A percentile compares a stretch with the other conserved stretches of the same genome.
Evolutionary conservation across 177 flowering plant genomes (phyloP).

Genomic region (Tripterygium wilfordii): DNA sequence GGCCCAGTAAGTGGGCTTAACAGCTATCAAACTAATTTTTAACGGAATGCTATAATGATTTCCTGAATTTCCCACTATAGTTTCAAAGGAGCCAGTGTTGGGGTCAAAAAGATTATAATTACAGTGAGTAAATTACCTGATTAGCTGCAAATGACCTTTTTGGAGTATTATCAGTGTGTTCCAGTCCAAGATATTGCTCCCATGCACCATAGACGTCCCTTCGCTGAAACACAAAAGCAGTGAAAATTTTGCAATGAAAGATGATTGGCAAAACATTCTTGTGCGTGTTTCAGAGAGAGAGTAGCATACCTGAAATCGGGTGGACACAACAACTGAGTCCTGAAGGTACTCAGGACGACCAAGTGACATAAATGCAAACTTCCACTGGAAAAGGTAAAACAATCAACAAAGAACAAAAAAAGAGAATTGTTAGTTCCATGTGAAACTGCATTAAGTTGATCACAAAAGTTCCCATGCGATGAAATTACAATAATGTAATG

Average conservation of each 20-base stretch:
- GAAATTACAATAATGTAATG: too few relatives aligned
- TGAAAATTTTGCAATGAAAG: background rate
- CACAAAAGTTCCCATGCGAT: too few relatives aligned
- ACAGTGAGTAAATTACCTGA: conserved; percentile 33
- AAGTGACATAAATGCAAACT: conserved; percentile 69
- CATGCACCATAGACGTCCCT: conserved; percentile 81
- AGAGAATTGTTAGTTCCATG: too few relatives aligned
- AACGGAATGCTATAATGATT: too few relatives aligned
- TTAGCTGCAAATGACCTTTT: conserved; percentile 53
- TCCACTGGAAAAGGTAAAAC: conserved; percentile 81
- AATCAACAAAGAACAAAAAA: too few relatives aligned
- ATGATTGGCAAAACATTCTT: background rate
- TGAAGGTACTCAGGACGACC: conserved; percentile 84
- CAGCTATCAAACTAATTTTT: too few relatives aligned
- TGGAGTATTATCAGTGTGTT: conserved; percentile 59
- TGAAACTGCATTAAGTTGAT: too few relatives aligned
- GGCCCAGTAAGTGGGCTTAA: too few relatives aligned
- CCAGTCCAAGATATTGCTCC: conserved; percentile 79
- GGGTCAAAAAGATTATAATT: too few relatives aligned
- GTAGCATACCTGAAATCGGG: conserved; percentile 64
- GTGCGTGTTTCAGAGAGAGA: conserved; percentile 1
- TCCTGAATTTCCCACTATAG: too few relatives aligned
- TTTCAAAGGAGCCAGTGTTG: too few relatives aligned
- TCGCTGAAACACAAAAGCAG: conserved; percentile 29
- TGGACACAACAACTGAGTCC: conserved; percentile 62